Conservation (phyloP, 192 early-diverging fungal species). For the Spizellomyces sp. region DNA sequence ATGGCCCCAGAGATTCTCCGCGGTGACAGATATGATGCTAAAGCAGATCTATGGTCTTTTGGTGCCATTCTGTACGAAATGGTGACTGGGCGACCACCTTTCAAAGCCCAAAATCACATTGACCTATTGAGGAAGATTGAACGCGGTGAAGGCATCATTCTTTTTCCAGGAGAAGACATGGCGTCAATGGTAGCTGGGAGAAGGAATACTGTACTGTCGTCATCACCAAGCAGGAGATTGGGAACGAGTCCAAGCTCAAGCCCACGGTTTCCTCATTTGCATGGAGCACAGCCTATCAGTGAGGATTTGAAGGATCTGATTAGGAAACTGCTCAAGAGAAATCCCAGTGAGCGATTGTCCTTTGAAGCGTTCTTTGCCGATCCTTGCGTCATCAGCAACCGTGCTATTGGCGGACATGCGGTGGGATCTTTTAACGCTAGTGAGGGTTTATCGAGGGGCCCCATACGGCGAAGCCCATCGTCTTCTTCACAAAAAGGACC, state of each 20-base stretch:
- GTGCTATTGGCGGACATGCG: not conserved
- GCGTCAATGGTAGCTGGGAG: not conserved
- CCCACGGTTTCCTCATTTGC: slow-evolving; percentile 28
- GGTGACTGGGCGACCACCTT: slow-evolving; percentile 88
- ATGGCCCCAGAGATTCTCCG: slow-evolving; percentile 87
- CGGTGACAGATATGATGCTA: slow-evolving; percentile 92
- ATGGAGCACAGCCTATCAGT: slow-evolving; percentile 44
- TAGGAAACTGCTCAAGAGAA: slow-evolving; percentile 77
- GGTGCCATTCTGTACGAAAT: slow-evolving; percentile 96
- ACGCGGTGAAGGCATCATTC: slow-evolving; percentile 76
- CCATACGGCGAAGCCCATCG: slow-evolving; percentile 10
- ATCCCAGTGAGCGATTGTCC: slow-evolving; percentile 84
- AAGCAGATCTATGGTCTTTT: slow-evolving; percentile 96
- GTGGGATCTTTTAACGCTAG: slow-evolving; percentile 5
- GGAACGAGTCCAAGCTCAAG: slow-evolving; percentile 33
- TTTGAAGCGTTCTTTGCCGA: slow-evolving; percentile 89
- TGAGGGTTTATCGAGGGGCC: not conserved
- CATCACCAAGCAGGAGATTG: slow-evolving; percentile 6
- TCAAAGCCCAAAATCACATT: slow-evolving; percentile 89
- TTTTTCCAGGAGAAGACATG: slow-evolving; percentile 74
- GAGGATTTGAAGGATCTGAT: slow-evolving; percentile 85
- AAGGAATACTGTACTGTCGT: slow-evolving; percentile 11
- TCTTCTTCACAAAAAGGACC: not conserved
- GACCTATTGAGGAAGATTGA: slow-evolving; percentile 93
- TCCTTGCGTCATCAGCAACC: slow-evolving; percentile 28